Base-by-base conservation (phyloP, 768 basidiomycete genomes). In the Chalciporus pseudorubinellus region DNA sequence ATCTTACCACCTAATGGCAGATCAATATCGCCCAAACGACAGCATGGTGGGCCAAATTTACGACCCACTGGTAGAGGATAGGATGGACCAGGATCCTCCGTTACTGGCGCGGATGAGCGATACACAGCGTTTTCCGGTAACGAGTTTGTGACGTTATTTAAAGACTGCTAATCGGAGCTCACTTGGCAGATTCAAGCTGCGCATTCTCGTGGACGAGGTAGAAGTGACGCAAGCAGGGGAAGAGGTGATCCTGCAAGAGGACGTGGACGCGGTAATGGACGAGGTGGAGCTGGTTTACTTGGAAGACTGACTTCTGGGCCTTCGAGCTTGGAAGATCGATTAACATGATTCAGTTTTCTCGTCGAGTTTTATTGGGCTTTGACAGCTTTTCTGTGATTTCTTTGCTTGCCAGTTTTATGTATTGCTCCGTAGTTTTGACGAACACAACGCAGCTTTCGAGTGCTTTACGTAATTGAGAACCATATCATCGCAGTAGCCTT, bases 91-190 rank as follows among this genome's bases (percentile, higher is more conserved):
- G 4, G 59, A 63, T 56, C 55, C 59, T 29, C 40, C 55, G 26
- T 42, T 66, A 12, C 48, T 67, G 52, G 54, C 61, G 6, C 65
- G 65, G 42, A 65, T 66, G 33, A 57, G 52, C n/a, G 49, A 53
- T 21, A 59, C 48, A 14, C 65, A 59, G 24, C 51, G 31, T 22
- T 21, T 49, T 46, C 57, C 52, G 66, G 65, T 66, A 58, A 60
- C 22, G 48, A 7, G 47, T 29, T n/a, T 21, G 10, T 19, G 21
- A 40, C 11, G n/a, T 21, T 20, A 7, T 16, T 19, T 20, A 18
- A 7, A 22, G 3, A 20, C 6, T 0, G 43, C 22, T 31, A 26
- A 26, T 52, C 55, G 2, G 58, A 20, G 1, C 4, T 38, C 33
- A 26, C n/a, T 26, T 11, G 29, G 26, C 39, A 66, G 65, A 18